Conservation (phyloP, 495 filamentous ascomycete species). For the Symbiotaphrina buchneri region DNA sequence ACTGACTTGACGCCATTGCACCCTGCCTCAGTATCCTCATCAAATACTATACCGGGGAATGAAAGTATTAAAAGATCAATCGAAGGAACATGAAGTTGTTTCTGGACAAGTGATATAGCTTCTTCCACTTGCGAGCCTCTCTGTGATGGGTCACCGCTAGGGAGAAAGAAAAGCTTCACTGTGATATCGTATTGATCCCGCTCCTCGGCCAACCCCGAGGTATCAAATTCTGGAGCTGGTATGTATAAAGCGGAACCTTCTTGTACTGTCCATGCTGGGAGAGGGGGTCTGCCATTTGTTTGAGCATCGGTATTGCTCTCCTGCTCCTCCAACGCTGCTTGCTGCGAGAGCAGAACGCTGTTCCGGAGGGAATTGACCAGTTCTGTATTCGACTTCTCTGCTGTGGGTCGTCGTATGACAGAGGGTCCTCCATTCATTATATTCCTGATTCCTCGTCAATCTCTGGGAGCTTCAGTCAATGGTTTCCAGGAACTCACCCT, state of each 20-base stretch:
- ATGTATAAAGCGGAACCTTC: constrained; percentile 42
- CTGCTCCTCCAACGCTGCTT: constrained; percentile 22
- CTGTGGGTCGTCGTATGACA: constrained; percentile 51
- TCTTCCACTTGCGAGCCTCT: constrained; percentile 46
- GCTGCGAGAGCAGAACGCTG: constrained; percentile 53
- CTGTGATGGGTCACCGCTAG: constrained; percentile 33
- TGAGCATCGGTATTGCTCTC: constrained; percentile 9
- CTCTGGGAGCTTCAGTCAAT: too few species aligned
- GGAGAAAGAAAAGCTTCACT: constrained; percentile 80
- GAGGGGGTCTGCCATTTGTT: constrained; percentile 10
- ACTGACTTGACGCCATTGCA: constrained; percentile 30
- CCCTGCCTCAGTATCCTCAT: constrained; percentile 53
- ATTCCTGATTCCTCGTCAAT: too few species aligned
- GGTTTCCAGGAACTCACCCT: background rate
- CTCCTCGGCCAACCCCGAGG: constrained; percentile 52
- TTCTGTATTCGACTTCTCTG: constrained; percentile 69
- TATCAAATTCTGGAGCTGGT: constrained; percentile 50
- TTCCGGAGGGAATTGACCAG: constrained; percentile 63
- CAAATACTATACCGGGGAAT: constrained; percentile 83
- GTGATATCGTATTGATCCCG: constrained; percentile 75
- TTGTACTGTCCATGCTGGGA: constrained; percentile 37
- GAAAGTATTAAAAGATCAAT: constrained; percentile 84
- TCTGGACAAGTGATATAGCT: constrained; percentile 56
- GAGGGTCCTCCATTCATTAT: constrained; percentile 61
- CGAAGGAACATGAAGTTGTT: constrained; percentile 46